Base-by-base conservation (phyloP, 805 yeast species). In the Yarrowia osloensis region DNA sequence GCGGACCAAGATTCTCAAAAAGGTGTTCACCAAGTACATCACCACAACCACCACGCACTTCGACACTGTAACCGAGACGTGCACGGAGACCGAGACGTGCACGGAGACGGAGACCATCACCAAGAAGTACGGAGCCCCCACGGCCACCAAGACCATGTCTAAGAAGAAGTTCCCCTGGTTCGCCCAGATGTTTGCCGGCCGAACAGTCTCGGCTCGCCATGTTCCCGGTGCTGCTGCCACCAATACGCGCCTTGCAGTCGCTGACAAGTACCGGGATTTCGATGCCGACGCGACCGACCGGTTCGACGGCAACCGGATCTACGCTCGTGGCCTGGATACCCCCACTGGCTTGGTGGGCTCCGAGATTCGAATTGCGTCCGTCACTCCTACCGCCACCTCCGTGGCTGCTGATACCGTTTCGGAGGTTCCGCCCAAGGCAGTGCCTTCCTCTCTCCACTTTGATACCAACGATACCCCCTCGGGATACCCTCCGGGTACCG, bases 131-230 rank as follows among this genome's bases (percentile, higher is more conserved):
- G 57, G 57, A 29, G n/a, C 24, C 3, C 19, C 37, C 24, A 29
- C 37, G 29, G 29, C 62, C 39, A 57, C 63, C 63, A 28, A 39
- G 28, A 40, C 49, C 26, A 28, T 57, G 49, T 40, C 63, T 5
- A 57, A 57, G 44, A 54, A 54, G 44, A 57, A 57, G 63, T 57
- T 57, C 49, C 47, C 49, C 24, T 54, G 61, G 61, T 54, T 54
- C 17, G 61, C 44, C 1, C 61, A 54, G 29, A 54, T 54, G 61
- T 54, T 54, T n/a, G 44, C 31, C 12, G 17, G 15, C 11, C 61
- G 57, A 2, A 5, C 57, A 6, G 57, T 21, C 3, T 50, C 61
- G 9, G 61, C 33, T 8, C 61, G 61, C 17, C 26, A 21, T n/a
- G 33, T 35, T 4, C 61, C 61, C 12, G 61, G 61, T 15, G 42